Evolutionary conservation across 2,329 filamentous ascomycete genomes (phyloP).

Genomic region (Talaromyces sp.): DNA sequence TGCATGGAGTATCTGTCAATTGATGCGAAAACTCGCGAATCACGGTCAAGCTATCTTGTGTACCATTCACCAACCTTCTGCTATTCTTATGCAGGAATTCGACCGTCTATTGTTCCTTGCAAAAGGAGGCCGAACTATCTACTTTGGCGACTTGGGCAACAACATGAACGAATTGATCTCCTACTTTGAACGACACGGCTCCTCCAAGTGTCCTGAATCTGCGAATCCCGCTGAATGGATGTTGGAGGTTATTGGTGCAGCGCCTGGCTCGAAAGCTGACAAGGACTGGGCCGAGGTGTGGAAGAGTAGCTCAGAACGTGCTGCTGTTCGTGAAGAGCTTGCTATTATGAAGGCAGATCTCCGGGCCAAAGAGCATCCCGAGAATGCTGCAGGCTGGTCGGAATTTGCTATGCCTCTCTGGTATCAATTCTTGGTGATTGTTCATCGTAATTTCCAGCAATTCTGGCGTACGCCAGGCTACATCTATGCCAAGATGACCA

Average conservation of each 20-base stretch:
- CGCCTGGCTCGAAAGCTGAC: constrained; percentile 59
- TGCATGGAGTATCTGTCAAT: constrained; percentile 83
- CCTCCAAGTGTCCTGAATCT: constrained; percentile 52
- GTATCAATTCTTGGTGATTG: constrained; percentile 62
- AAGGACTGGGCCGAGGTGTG: constrained; percentile 62
- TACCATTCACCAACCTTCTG: constrained; percentile 93
- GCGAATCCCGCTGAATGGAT: constrained; percentile 76
- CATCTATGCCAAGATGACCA: constrained; percentile 73
- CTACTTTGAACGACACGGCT: constrained; percentile 67
- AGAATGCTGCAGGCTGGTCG: constrained; percentile 49
- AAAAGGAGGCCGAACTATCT: constrained; percentile 61
- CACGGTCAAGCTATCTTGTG: constrained; percentile 87
- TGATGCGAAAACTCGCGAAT: constrained; percentile 84
- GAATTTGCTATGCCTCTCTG: constrained; percentile 77
- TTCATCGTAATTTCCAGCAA: constrained; percentile 75
- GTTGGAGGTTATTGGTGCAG: constrained; percentile 56
- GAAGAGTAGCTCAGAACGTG: constrained; percentile 55
- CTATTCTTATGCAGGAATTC: constrained; percentile 86
- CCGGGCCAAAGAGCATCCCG: constrained; percentile 50
- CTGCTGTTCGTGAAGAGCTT: constrained; percentile 52
- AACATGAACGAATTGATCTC: constrained; percentile 61
- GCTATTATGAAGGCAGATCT: constrained; percentile 47
- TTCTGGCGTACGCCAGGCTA: constrained; percentile 89
- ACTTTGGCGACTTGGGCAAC: constrained; percentile 63
- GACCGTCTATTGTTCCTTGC: constrained; percentile 61